Evolutionary conservation across 805 yeast species (phyloP).

Genomic region (Candida pseudofarinosa): DNA sequence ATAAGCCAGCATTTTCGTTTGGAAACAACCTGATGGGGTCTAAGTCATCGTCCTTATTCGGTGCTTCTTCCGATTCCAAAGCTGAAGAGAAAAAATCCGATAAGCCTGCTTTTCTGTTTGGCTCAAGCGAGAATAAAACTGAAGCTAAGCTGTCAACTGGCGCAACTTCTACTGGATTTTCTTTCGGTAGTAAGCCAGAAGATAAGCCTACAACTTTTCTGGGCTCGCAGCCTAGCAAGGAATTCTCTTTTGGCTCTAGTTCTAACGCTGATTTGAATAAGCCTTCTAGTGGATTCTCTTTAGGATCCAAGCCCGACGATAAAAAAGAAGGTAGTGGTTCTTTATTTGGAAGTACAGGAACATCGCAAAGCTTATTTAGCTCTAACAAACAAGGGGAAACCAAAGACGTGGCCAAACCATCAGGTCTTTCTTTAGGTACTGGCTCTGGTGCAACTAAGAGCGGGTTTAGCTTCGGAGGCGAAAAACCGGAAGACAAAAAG

Average conservation of each 20-base stretch:
- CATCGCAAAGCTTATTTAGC: not conserved
- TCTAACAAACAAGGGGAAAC: not conserved
- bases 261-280: slow-evolving; percentile 4
- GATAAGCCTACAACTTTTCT: slow-evolving; percentile 10
- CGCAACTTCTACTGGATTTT: slow-evolving; percentile 8
- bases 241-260: slow-evolving; percentile 13
- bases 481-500: slow-evolving; percentile 13
- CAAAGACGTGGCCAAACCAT: not conserved
- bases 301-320: slow-evolving; percentile 7
- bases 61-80: slow-evolving; percentile 13
- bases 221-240: slow-evolving; percentile 11
- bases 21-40: slow-evolving; percentile 12
- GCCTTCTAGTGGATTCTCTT: slow-evolving; percentile 5
- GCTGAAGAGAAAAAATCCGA: slow-evolving; percentile 16
- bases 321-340: slow-evolving; percentile 1
- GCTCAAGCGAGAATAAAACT: slow-evolving; percentile 4
- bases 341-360: slow-evolving; percentile 1
- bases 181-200: slow-evolving; percentile 15
- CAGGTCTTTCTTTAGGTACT: not conserved
- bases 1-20: not conserved
- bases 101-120: slow-evolving; percentile 13
- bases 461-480: slow-evolving; percentile 7
- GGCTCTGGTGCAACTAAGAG: slow-evolving; percentile 10
- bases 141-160: not conserved
- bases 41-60: slow-evolving; percentile 19